Evolutionary conservation across 2,329 filamentous ascomycete species (phyloP), one percentile per base, ranked within the genome.

Genomic region (Pyrenophora graminea): DNA sequence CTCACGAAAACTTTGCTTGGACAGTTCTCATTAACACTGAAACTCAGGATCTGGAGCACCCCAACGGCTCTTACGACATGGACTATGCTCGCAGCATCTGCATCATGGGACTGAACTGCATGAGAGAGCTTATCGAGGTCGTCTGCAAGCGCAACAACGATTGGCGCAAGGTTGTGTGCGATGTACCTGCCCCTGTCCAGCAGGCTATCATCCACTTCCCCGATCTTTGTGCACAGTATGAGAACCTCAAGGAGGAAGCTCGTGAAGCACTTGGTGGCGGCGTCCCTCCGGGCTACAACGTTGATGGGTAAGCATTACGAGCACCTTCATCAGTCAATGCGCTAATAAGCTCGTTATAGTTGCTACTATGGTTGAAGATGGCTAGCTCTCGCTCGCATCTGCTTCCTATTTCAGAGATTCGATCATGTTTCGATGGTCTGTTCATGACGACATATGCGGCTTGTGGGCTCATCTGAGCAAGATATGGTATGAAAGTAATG

Each of bases 21-120:
- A 39, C 63, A 4, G 43, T 61, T 3, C 53, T 68, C 3, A 62
- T 68, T 55, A 67, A 68, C 45, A 56, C 61, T 1, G 59, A 62
- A 49, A 66, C 65, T 1, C 65, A 68, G 46, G 55, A 58, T 9
- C 48, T 61, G 2, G 56, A 61, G 51, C 56, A 59, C 19, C 64
- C 63, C 5, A 58, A 60, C 10, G 65, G 65, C 34, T 43, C 49
- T n/a, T 18, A 61, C 12, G 64, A 68, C 36, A 33, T 44, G 4
- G 45, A 40, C 2, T 66, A 56, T 54, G 46, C 55, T 21, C 44
- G 51, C 13, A 55, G 54, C 15, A 53, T 61, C 32, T 63, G 59
- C 30, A 39, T 39, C n/a, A 45, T 50, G 31, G 52, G 57, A 2
- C 39, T 68, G 15, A 53, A 59, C n/a, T 59, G 56, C 23, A 68